These are phyloP conservation scores for Waltergamsia citrina DNA, from an alignment of 2,329 filamentous ascomycete species.

Conservation along the genomic window DNA sequence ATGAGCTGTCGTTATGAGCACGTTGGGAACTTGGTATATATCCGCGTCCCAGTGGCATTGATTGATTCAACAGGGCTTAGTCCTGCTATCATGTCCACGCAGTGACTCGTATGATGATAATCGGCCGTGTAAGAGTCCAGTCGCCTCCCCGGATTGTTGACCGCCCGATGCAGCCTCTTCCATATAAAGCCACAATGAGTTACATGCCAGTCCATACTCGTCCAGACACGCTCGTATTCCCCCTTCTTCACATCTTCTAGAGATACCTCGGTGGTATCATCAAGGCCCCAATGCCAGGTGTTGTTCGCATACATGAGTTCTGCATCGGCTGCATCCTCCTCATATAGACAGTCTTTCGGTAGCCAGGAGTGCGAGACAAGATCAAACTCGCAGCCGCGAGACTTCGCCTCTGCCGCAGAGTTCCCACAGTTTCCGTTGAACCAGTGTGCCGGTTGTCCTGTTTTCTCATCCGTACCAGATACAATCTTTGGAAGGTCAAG, in stretches of 20 bases:
- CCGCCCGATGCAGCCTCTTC: constrained; percentile 11
- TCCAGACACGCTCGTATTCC: constrained; percentile 9
- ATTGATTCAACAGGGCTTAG: background rate
- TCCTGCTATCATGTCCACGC: constrained; percentile 11
- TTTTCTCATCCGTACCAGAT: background rate
- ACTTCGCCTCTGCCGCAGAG: constrained; percentile 8
- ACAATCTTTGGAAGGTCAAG: background rate
- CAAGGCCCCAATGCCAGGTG: constrained; percentile 8
- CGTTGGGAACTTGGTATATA: constrained; percentile 4
- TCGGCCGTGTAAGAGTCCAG: constrained; percentile 12
- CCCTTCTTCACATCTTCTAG: constrained; percentile 8
- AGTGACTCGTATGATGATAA: constrained; percentile 11
- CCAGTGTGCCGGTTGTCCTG: constrained; percentile 5
- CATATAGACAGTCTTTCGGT: constrained; percentile 9
- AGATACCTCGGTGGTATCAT: constrained; percentile 7
- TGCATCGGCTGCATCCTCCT: constrained; percentile 11
- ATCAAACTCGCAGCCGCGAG: constrained; percentile 8
- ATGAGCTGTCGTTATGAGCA: no score
- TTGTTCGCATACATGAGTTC: constrained; percentile 10
- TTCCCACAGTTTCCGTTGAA: constrained; percentile 11
- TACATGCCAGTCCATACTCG: constrained; percentile 11
- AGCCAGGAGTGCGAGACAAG: constrained; percentile 13
- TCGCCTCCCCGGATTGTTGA: constrained; percentile 8
- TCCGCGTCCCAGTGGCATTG: background rate
- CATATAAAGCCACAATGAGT: constrained; percentile 11